phyloP scores from a whole-genome alignment of 2,329 filamentous ascomycete genomes.

The Diatrype stigma region DNA sequence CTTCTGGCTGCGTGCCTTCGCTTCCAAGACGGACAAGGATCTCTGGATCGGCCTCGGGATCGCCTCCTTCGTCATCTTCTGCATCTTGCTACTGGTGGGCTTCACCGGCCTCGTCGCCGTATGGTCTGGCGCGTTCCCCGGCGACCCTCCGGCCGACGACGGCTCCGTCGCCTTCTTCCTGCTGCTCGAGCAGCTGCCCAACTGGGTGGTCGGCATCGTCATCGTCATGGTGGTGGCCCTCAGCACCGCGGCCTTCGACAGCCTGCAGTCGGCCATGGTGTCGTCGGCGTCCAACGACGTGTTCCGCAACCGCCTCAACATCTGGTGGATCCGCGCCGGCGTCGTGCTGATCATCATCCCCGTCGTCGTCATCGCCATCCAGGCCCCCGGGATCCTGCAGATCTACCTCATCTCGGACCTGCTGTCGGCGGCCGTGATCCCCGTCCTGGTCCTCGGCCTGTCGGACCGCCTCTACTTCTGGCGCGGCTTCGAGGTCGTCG shows the following conservation, averaged over 20 bases:
- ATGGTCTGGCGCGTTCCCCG: conserved; percentile 70
- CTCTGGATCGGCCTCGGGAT: conserved; percentile 70
- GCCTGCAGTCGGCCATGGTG: conserved; percentile 77
- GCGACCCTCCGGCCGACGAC: conserved; percentile 52
- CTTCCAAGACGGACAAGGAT: conserved; percentile 73
- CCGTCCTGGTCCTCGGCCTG: conserved; percentile 70
- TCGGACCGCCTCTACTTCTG: conserved; percentile 65
- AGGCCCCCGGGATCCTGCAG: conserved; percentile 69
- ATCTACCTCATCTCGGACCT: conserved; percentile 82
- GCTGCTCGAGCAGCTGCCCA: conserved; percentile 66
- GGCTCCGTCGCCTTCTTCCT: conserved; percentile 73
- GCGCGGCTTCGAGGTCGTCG: conserved; percentile 75
- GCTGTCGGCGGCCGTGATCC: conserved; percentile 71
- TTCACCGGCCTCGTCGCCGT: conserved; percentile 69
- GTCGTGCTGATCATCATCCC: conserved; percentile 73
- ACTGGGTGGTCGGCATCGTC: conserved; percentile 78
- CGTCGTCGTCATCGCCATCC: conserved; percentile 68
- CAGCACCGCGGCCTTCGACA: conserved; percentile 75
- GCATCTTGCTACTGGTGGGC: conserved; percentile 70
- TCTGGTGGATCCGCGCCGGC: conserved; percentile 66
- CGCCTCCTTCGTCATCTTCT: conserved; percentile 59
- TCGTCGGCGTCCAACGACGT: conserved; percentile 81
- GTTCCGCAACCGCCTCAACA: conserved; percentile 74
- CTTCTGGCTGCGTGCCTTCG: conserved; percentile 82
- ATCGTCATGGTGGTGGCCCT: conserved; percentile 77